phyloP scores from a whole-genome alignment of 257 asterid species.

The Ophiorrhiza pumila region DNA sequence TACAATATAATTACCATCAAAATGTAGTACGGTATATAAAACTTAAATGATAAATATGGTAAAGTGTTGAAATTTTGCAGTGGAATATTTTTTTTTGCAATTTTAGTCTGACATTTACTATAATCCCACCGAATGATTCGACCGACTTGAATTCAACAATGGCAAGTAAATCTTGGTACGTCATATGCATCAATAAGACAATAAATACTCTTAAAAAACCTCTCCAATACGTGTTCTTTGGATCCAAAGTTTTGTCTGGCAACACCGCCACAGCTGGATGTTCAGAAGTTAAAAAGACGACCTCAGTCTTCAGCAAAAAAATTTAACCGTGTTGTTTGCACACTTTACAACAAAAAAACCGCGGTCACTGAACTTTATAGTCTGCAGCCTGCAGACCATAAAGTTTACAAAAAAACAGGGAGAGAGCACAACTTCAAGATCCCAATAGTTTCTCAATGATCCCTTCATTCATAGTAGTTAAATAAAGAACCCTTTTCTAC shows the following conservation, averaged over 20 bases:
- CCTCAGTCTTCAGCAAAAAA: no score
- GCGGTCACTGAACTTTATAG: not conserved
- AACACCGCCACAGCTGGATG: conserved; percentile 8
- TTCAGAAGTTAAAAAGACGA: conserved; percentile 2
- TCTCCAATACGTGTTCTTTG: no score
- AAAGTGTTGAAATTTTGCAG: no score
- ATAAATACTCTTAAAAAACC: not conserved
- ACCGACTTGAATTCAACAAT: no score
- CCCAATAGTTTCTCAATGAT: not conserved
- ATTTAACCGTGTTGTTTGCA: conserved; percentile 11
- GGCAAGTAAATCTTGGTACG: not conserved
- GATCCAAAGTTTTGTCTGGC: not conserved
- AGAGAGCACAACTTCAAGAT: not conserved
- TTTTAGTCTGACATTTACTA: no score
- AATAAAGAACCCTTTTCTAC: not conserved
- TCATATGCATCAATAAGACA: not conserved
- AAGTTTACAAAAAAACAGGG: not conserved
- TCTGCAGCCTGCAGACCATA: no score
- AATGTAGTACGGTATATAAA: no score
- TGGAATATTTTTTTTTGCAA: no score
- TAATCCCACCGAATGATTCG: no score
- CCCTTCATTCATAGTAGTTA: not conserved
- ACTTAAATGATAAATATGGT: no score
- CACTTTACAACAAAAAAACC: not conserved
- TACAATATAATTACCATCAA: no score